phyloP scores from a whole-genome alignment of 2,329 filamentous ascomycete genomes.

The Knufia petricola region DNA sequence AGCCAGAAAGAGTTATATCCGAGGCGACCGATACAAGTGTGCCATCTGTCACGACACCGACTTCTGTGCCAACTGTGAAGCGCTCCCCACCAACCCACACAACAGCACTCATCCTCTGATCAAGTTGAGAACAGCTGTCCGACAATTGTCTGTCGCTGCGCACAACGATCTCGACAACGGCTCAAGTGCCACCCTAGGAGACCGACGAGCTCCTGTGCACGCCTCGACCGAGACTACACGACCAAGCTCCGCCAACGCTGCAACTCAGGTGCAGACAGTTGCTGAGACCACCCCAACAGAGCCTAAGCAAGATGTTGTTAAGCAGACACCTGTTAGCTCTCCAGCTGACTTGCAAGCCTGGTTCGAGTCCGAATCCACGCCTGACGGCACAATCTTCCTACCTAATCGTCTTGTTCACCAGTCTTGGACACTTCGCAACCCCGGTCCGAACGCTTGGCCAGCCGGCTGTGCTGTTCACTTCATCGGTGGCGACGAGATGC shows the following conservation, averaged over 20 bases:
- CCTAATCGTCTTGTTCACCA: conserved; percentile 72
- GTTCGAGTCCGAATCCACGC: conserved; percentile 69
- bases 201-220: conserved; percentile 41
- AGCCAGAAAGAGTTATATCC: conserved; percentile 53
- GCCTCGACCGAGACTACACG: conserved; percentile 45
- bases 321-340: conserved; percentile 27
- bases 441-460: conserved; percentile 71
- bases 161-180: conserved; percentile 65
- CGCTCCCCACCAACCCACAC: conserved; percentile 71
- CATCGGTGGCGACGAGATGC: conserved; percentile 93
- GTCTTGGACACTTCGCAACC: conserved; percentile 84
- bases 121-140: conserved; percentile 90
- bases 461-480: conserved; percentile 83
- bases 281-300: conserved; percentile 60
- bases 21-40: conserved; percentile 89
- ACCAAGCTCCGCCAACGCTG: conserved; percentile 41
- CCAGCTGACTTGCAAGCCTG: conserved; percentile 47
- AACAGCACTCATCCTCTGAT: conserved; percentile 95
- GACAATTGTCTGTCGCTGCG: conserved; percentile 78
- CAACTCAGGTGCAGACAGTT: conserved; percentile 60
- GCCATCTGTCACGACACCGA: conserved; percentile 90
- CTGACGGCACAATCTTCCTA: conserved; percentile 64
- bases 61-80: conserved; percentile 91
- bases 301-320: conserved; percentile 2
- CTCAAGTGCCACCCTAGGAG: conserved; percentile 61